Evolutionary conservation across 2,329 filamentous ascomycete species (phyloP).

Genomic region (Apiospora hydei): DNA sequence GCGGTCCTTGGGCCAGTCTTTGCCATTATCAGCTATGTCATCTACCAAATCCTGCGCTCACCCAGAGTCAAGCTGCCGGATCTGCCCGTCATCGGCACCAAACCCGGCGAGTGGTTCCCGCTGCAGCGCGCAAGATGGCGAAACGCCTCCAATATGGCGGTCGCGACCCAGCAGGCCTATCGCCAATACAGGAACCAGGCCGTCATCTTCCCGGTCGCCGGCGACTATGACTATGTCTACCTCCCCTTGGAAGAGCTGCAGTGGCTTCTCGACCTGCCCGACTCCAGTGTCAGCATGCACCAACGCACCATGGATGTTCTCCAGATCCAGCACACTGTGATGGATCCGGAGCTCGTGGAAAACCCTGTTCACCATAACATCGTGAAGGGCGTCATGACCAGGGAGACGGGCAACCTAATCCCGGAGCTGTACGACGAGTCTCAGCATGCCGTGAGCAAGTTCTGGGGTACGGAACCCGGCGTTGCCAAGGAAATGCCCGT

Average conservation of each 20-base stretch:
- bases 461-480: conserved; percentile 36
- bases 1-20: conserved; percentile 36
- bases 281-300: conserved; percentile 37
- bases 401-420: conserved; percentile 42
- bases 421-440: conserved; percentile 41
- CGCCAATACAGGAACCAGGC: conserved; percentile 35
- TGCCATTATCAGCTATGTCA: conserved; percentile 34
- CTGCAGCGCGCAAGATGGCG: conserved; percentile 40
- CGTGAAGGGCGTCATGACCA: conserved; percentile 39
- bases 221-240: conserved; percentile 34
- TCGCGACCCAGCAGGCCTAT: conserved; percentile 36
- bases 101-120: conserved; percentile 45
- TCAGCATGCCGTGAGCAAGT: conserved; percentile 33
- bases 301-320: conserved; percentile 33
- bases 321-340: conserved; percentile 38
- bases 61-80: conserved; percentile 35
- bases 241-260: conserved; percentile 40
- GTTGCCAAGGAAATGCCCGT: conserved; percentile 28
- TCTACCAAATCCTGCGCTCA: conserved; percentile 38
- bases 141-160: conserved; percentile 41
- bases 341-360: conserved; percentile 35
- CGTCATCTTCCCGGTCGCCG: conserved; percentile 38
- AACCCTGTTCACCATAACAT: conserved; percentile 38
- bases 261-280: conserved; percentile 43
- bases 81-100: conserved; percentile 41